Evolutionary conservation across 1,139 yeast species (phyloP), one percentile per base, ranked within the genome.

Genomic region (Kurtzmaniella quercitrusa): DNA sequence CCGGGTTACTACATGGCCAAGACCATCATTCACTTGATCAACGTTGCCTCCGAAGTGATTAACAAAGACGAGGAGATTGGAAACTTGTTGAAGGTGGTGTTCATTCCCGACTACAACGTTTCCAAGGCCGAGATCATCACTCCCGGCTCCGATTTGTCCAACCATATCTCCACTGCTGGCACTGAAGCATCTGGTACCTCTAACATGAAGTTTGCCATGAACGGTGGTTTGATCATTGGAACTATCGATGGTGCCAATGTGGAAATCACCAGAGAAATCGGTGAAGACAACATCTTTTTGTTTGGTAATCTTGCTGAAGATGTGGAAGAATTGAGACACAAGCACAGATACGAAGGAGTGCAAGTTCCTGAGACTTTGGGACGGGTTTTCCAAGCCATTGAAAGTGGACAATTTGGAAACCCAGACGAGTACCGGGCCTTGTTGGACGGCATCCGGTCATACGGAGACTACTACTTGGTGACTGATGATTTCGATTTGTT

Each of bases 201-300:
- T 40, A 90, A 90, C 70, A 90, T 90, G 97, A 91, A 90, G 70
- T 90, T 90, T 62, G 96, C 90, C 25, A 71, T 90, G 66, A 90
- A 89, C 59, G 97, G 96, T 65, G 97, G 97, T 43, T 76, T 91
- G 53, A 87, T 90, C 54, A 84, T 90, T 55, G 98, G 98, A 60
- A 90, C 97, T 15, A 96, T 91, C 52, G 97, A 91, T 61, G 97
- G 98, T 60, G 97, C 97, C 50, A 91, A 90, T 60, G 95, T 91
- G 45, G 97, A 91, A 68, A 88, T 91, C 61, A 86, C 96, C 18
- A 79, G 96, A 57, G 97, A 91, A 67, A 81, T 88, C 55, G 96
- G 96, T 42, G 95, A 90, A 61, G 95, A 88, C 43, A 89, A 91
- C 64, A 88, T 91, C 63, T 90, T 89, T 73, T 72, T 90, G 61